Evolutionary conservation across 2,329 filamentous ascomycete species (phyloP), one percentile per base, ranked within the genome.

Genomic region (Tolypocladium nubicola): DNA sequence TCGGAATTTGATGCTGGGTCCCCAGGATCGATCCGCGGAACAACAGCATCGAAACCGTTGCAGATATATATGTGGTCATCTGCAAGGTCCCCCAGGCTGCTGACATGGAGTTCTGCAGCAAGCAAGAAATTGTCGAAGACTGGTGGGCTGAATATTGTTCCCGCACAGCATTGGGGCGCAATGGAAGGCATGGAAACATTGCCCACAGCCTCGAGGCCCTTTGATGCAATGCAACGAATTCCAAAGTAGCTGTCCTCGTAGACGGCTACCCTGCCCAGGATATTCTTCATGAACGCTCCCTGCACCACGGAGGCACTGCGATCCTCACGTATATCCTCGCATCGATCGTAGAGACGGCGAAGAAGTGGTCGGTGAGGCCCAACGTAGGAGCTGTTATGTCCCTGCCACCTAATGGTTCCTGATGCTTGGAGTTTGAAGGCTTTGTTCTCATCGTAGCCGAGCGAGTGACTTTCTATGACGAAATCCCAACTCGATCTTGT

Each of bases 191-290:
- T 40, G 8, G 21, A 26, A 16, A 56, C 37, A 3, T 39, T 23
- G 3, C 45, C 37, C 19, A 56, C 54, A 30, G 54, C 54, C 54
- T 56, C 54, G 5, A 56, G 45, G 1, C 43, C 43, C 45, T 41
- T 56, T 19, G 43, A 56, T 26, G 45, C 35, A 23, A 56, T 56
- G 45, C 45, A 56, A 26, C 26, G 54, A 30, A 56, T 56, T 16
- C 54, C 54, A 50, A 56, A 40, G 19, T 56, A 56, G 6, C 45
- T 30, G 7, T 56, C 45, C 16, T 49, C 19, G 26, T 56, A 56
- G 23, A 19, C 16, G 2, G 54, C 54, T 16, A 39, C 23, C 6
- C 35, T 45, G 37, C 45, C 45, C 23, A 56, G 8, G 21, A 38
- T 21, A 16, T 49, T 56, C 30, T 41, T 56, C 9, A 56, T 19